A percentile compares a stretch with the other conserved stretches of the same genome.
Conservation (phyloP, 441 rosid genomes). For the Gossypium lobatum region DNA sequence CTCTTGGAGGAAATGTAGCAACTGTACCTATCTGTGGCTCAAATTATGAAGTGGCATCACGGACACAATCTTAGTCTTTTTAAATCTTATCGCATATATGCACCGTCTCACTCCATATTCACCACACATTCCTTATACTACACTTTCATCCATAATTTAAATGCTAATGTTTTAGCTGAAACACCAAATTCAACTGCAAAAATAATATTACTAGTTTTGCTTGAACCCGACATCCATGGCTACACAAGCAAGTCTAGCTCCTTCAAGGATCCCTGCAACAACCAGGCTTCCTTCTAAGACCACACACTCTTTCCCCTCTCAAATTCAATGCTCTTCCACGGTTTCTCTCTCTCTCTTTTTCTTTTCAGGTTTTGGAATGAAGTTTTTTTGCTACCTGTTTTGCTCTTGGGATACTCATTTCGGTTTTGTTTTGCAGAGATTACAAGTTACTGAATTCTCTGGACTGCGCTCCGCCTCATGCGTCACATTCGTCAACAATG, state of each 20-base stretch:
- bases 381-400: background rate
- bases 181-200: background rate
- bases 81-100: constrained; percentile 19
- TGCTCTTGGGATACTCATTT: background rate
- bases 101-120: constrained; percentile 19
- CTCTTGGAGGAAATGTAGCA: background rate
- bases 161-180: background rate
- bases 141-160: constrained; percentile 39
- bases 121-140: constrained; percentile 47
- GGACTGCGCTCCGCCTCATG: constrained; percentile 57
- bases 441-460: constrained; percentile 69
- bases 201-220: constrained; percentile 14
- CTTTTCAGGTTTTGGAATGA: background rate
- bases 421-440: constrained; percentile 42
- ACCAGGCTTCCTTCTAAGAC: constrained; percentile 58
- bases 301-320: constrained; percentile 57
- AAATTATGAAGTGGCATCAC: constrained; percentile 11
- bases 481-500: constrained; percentile 31
- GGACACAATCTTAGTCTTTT: constrained; percentile 27
- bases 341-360: constrained; percentile 14
- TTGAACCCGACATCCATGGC: constrained; percentile 60
- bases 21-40: constrained; percentile 25
- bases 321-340: constrained; percentile 56
- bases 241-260: constrained; percentile 81
- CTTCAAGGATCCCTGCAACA: constrained; percentile 62